These are phyloP conservation scores for Quercus aquifolioides DNA, from an alignment of 306 rosid genomes.

Conservation along the genomic window DNA sequence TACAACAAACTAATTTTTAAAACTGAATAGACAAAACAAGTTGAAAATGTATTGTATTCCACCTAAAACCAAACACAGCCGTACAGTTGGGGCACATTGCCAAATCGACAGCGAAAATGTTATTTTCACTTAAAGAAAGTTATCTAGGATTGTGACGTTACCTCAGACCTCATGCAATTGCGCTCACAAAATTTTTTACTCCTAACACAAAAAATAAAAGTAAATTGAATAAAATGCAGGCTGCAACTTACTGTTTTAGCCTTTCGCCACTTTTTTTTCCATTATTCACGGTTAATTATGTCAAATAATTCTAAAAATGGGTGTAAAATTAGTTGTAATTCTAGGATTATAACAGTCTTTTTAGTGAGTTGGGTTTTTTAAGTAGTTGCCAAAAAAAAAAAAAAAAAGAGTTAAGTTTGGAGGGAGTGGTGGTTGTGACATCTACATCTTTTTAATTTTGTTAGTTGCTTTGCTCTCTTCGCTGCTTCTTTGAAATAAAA, in stretches of 20 bases:
- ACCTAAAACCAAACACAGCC: constrained; percentile 14
- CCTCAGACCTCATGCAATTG: constrained; percentile 31
- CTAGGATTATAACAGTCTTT: background rate
- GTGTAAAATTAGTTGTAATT: too few relatives aligned
- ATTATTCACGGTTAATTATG: too few relatives aligned
- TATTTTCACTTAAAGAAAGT: background rate
- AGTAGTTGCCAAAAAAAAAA: background rate
- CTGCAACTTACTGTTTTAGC: background rate
- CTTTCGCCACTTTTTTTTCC: accelerated
- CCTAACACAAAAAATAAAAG: background rate
- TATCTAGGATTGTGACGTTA: background rate
- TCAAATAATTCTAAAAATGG: too few relatives aligned
- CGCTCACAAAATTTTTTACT: background rate
- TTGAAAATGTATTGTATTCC: background rate
- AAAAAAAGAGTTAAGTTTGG: too few relatives aligned
- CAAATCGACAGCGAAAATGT: background rate
- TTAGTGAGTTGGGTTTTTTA: constrained; percentile 22
- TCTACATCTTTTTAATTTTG: constrained; percentile 44
- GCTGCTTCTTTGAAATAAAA: constrained; percentile 20
- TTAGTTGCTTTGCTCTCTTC: constrained; percentile 11
- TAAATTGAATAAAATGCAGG: background rate
- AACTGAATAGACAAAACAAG: background rate
- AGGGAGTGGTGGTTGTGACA: constrained; percentile 50
- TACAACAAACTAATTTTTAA: background rate
- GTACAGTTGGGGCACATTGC: background rate